These are phyloP conservation scores for Mucor lusitanicus DNA, from an alignment of 371 early-diverging fungal species.

Conservation along the genomic window DNA sequence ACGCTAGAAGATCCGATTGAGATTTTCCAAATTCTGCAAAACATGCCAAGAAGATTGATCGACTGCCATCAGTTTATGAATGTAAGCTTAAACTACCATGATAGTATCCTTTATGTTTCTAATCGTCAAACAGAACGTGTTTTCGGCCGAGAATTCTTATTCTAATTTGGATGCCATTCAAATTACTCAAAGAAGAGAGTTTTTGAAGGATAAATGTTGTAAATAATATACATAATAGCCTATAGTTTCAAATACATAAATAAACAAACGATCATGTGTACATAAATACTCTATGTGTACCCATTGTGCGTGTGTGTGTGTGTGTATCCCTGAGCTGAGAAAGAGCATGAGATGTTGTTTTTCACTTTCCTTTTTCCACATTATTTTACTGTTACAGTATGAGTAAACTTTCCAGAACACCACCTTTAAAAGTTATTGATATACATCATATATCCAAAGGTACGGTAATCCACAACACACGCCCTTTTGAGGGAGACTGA, in stretches of 20 bases:
- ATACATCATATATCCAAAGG: neutral
- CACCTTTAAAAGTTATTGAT: slow-evolving; percentile 7
- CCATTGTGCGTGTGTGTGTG: neutral
- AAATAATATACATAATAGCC: neutral
- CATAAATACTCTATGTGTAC: neutral
- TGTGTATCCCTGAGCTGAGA: neutral
- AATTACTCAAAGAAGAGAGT: neutral
- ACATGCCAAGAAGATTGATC: slow-evolving; percentile 67
- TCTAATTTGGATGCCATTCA: neutral
- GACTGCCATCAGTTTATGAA: slow-evolving; percentile 76
- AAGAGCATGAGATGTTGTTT: neutral
- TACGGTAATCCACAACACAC: neutral
- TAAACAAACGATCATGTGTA: slow-evolving; percentile 1
- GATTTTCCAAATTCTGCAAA: slow-evolving; percentile 63
- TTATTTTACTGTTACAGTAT: neutral
- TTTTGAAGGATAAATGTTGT: neutral
- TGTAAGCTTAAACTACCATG: slow-evolving; percentile 19
- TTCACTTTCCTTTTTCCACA: neutral
- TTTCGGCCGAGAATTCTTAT: neutral
- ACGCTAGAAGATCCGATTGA: slow-evolving; percentile 67
- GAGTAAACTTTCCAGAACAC: slow-evolving; percentile 4
- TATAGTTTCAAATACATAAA: neutral
- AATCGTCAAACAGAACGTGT: neutral
- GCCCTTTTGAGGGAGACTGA: neutral
- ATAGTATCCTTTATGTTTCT: neutral